A percentile compares a stretch with the other conserved stretches of the same genome.
Evolutionary conservation across 2,329 filamentous ascomycete genomes (phyloP).

Genomic region (Penicillium olsonii): DNA sequence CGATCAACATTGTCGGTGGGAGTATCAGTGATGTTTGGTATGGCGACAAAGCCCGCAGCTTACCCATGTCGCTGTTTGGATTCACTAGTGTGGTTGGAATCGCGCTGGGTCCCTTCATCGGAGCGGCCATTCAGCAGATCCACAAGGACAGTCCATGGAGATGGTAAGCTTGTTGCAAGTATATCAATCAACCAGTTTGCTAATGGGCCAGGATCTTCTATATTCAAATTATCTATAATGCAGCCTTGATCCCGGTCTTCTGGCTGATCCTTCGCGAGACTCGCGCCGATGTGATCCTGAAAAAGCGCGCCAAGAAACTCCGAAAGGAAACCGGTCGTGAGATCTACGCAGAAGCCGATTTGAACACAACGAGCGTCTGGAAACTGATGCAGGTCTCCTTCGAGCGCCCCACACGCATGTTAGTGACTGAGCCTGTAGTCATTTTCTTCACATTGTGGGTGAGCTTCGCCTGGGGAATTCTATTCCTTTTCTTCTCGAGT

Average conservation of each 20-base stretch:
- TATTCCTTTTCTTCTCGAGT: conserved; percentile 46
- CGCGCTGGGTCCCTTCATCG: conserved; percentile 48
- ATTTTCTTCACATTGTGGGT: conserved; percentile 49
- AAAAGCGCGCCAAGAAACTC: conserved; percentile 41
- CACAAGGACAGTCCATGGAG: conserved; percentile 39
- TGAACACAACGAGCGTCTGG: conserved; percentile 24
- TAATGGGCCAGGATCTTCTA: conserved; percentile 44
- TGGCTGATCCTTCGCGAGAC: conserved; percentile 46
- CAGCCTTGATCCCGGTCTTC: conserved; percentile 43
- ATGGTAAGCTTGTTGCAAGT: conserved; percentile 35
- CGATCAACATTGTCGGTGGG: conserved; percentile 44
- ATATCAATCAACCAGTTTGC: background rate
- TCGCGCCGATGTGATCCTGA: conserved; percentile 45
- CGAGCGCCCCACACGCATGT: conserved; percentile 41
- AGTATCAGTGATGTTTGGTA: conserved; percentile 42
- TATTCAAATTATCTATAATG: conserved; percentile 48
- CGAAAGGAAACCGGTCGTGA: conserved; percentile 37
- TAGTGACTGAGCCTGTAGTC: conserved; percentile 46
- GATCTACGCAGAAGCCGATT: conserved; percentile 29
- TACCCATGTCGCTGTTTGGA: conserved; percentile 47
- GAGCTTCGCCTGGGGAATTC: conserved; percentile 47
- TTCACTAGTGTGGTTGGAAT: conserved; percentile 47
- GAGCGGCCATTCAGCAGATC: conserved; percentile 41
- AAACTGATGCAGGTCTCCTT: conserved; percentile 42
- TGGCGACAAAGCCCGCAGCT: conserved; percentile 40